Evolutionary conservation across 2,329 filamentous ascomycete genomes (phyloP).

Genomic region (Xylariomycetidae sp.): DNA sequence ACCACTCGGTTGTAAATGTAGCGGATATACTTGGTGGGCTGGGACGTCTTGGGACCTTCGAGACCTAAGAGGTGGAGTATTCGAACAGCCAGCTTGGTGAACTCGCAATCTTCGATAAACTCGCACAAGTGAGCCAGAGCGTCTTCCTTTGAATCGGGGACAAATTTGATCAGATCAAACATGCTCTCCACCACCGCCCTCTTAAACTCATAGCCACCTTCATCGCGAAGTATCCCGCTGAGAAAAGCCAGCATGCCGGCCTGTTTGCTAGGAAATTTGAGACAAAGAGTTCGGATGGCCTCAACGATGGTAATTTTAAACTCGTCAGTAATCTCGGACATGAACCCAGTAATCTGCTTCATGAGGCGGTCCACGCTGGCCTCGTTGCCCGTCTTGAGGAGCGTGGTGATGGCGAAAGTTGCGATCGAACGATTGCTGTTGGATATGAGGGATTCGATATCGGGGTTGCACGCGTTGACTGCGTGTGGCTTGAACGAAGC

Average conservation of each 20-base stretch:
- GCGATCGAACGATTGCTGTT: constrained; percentile 97
- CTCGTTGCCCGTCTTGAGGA: constrained; percentile 97
- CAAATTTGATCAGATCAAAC: constrained; percentile 98
- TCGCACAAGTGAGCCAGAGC: constrained; percentile 94
- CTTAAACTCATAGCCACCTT: constrained; percentile 98
- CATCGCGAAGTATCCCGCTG: constrained; percentile 91
- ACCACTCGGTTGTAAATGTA: constrained; percentile 99
- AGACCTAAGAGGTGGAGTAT: constrained; percentile 91
- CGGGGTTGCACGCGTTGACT: constrained; percentile 90
- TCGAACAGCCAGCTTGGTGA: constrained; percentile 93
- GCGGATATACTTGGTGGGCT: constrained; percentile 97
- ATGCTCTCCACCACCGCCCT: constrained; percentile 96
- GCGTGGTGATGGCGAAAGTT: constrained; percentile 95
- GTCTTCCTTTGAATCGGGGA: constrained; percentile 77
- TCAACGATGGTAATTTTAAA: constrained; percentile 99
- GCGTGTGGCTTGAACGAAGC: constrained; percentile 93
- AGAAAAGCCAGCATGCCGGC: constrained; percentile 97
- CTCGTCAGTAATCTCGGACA: constrained; percentile 98
- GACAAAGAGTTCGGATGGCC: constrained; percentile 89
- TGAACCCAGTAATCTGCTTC: constrained; percentile 98
- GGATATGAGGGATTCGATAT: constrained; percentile 94
- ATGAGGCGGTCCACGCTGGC: constrained; percentile 93
- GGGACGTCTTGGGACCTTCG: constrained; percentile 90
- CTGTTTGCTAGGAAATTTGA: constrained; percentile 98
- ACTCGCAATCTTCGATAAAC: constrained; percentile 99